Percentiles rank a stretch among this genome's conserved stretches.
Evolutionary conservation across 176 grass and related monocot species (phyloP).

Genomic region (Typha latifolia): DNA sequence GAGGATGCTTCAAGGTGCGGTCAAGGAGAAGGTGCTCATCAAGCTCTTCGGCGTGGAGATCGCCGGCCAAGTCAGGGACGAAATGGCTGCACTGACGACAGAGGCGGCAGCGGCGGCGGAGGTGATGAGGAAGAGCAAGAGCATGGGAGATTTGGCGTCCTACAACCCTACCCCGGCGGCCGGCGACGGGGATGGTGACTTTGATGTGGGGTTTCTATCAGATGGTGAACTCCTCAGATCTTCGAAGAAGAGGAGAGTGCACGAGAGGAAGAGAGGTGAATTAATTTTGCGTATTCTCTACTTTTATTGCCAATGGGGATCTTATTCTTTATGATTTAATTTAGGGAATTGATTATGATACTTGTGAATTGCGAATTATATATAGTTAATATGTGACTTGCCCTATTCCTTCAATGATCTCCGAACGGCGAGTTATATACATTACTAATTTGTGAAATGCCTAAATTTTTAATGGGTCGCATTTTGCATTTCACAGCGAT

Average conservation of each 20-base stretch:
- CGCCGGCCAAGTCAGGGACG: not conserved
- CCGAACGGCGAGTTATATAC: no score
- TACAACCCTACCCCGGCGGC: not conserved
- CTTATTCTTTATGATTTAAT: no score
- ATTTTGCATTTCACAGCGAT: conserved; percentile 26
- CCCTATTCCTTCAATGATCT: no score
- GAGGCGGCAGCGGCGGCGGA: conserved; percentile 1
- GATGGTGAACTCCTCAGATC: conserved; percentile 1
- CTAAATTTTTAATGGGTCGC: no score
- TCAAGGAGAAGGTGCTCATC: not conserved
- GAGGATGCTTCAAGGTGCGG: not conserved
- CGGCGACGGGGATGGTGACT: not conserved
- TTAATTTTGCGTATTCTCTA: not conserved
- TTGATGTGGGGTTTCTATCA: not conserved
- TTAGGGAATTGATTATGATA: no score
- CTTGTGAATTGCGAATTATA: no score
- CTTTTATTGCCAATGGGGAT: not conserved
- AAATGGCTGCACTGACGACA: not conserved
- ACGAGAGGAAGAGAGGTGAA: conserved; percentile 16
- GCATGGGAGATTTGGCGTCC: conserved; percentile 8
- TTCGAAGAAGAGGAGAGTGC: not conserved
- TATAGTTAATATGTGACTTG: no score
- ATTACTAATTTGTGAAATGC: no score
- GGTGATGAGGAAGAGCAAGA: conserved; percentile 17
- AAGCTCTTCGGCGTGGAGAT: not conserved